Evolutionary conservation across 345 rosid species (phyloP).

Genomic region (Citrus inodora): DNA sequence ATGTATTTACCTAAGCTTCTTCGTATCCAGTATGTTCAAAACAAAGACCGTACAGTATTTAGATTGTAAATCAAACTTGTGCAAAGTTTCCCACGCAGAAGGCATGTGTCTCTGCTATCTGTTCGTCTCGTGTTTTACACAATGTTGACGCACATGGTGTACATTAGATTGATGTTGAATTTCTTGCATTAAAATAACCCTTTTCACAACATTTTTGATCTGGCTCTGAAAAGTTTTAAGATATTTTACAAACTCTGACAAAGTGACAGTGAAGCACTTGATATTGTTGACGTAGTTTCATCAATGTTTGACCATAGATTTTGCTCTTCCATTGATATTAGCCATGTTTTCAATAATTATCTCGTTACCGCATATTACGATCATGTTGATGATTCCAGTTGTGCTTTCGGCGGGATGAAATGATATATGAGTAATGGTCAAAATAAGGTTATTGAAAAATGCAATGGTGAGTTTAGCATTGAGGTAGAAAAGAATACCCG

Average conservation of each 20-base stretch:
- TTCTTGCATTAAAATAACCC: neutral
- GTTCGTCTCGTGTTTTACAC: neutral
- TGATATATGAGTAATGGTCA: neutral
- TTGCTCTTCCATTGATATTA: neutral
- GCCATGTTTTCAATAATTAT: neutral
- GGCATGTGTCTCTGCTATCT: neutral
- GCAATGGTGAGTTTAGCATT: neutral
- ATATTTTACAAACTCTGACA: neutral
- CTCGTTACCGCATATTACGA: neutral
- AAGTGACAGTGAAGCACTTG: neutral
- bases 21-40: neutral
- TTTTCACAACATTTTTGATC: neutral
- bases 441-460: neutral
- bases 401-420: neutral
- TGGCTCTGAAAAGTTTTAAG: neutral
- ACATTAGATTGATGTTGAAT: neutral
- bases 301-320: neutral
- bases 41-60: neutral
- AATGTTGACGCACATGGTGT: neutral
- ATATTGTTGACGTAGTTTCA: neutral
- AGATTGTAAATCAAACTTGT: neutral
- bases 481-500: neutral
- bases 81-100: neutral
- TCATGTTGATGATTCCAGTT: no score
- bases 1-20: neutral